Evolutionary conservation across 164 flowering plant genomes (phyloP).

Genomic region (Tetrastigma voinierianum): DNA sequence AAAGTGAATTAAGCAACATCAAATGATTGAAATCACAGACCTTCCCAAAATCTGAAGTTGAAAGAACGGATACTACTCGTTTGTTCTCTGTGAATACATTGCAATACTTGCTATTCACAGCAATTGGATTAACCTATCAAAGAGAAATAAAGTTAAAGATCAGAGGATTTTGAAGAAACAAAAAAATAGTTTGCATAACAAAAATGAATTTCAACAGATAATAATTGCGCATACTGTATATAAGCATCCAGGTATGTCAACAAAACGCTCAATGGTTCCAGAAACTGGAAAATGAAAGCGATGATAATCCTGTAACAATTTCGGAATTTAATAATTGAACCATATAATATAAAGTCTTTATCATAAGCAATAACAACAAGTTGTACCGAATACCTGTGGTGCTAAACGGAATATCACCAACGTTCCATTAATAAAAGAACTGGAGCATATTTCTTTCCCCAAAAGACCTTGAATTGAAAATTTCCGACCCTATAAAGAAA

Average conservation of each 20-base stretch:
- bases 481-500: constrained; percentile 62
- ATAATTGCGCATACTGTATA: constrained; percentile 62
- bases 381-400: constrained; percentile 70
- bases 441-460: constrained; percentile 54
- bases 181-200: not conserved
- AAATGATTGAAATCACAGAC: constrained; percentile 36
- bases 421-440: constrained; percentile 60
- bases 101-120: constrained; percentile 94
- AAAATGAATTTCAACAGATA: not conserved
- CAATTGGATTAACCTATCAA: constrained; percentile 89
- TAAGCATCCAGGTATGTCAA: constrained; percentile 76
- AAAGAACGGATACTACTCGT: constrained; percentile 74
- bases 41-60: constrained; percentile 85
- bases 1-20: not conserved
- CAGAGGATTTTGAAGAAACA: constrained; percentile 3
- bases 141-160: constrained; percentile 6
- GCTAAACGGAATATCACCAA: constrained; percentile 98
- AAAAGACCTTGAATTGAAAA: constrained; percentile 91
- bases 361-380: not conserved
- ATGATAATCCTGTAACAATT: constrained; percentile 81
- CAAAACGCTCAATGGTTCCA: constrained; percentile 66
- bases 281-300: constrained; percentile 90
- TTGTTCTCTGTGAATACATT: constrained; percentile 97
- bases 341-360: not conserved
- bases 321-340: no score